Base-by-base conservation (phyloP, 192 early-diverging fungal genomes). In the Oehlia diaphana region DNA sequence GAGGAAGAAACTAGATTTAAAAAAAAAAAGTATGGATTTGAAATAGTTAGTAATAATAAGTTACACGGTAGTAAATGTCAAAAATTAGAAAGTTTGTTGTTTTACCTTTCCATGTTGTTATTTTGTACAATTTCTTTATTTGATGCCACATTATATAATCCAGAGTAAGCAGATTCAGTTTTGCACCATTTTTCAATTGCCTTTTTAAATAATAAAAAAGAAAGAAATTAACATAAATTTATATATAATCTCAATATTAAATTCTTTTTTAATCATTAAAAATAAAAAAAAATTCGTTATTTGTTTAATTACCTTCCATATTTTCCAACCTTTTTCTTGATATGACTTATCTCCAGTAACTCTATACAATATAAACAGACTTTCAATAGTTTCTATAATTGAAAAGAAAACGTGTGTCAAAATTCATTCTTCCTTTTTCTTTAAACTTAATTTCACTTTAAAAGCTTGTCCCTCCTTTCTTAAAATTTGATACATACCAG, bases 341-440 rank as follows among this genome's bases (percentile, higher is more conserved):
- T 94, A 93, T n/a, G 72, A 73, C 1, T 82, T 83, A 70, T 94
- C 87, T 1, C 92, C 91, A 9, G 93, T 94, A 26, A 89, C 79
- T 31, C 92, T 87, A 78, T 93, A 93, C 82, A 93, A 87, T 77
- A 90, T 87, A 81, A 92, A 94, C 23, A 93, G 77, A 61, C 89
- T 91, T 78, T 94, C 93, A 28, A 94, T 65, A 0, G 91, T 90
- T 88, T 94, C 93, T 86, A 78, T 47, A 47, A 47, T 13, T 47
- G 44, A 47, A 4, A 47, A 47, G 10, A 12, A 12, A 47, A 12
- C 44, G 10, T 47, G 44, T 7, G 42, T 12, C 9, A 47, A 81
- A 19, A 53, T 23, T 42, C 53, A 10, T 7, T 16, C n/a, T 37
- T 33, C 19, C 35, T 64, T 7, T 10, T 7, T 9, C 7, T 44